A percentile compares a stretch with the other conserved stretches of the same genome.
Conservation (phyloP, 164 flowering plant genomes). For the Malania oleifera region DNA sequence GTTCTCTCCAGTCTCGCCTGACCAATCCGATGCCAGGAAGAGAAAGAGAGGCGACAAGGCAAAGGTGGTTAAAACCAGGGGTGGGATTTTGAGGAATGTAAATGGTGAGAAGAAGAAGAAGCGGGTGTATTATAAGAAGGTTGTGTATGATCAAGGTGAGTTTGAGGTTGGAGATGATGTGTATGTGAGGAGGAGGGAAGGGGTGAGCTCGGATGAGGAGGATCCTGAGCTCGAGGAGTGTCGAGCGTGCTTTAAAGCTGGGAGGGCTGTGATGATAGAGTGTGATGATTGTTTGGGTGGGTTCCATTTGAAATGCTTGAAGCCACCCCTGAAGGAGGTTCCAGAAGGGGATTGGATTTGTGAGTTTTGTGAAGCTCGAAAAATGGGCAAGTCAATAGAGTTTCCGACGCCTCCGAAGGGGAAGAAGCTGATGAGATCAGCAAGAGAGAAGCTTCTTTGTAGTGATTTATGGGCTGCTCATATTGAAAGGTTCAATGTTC, state of each 20-base stretch:
- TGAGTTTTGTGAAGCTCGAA: slow-evolving; percentile 62
- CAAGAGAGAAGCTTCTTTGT: slow-evolving; percentile 84
- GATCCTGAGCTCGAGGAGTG: slow-evolving; percentile 83
- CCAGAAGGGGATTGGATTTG: slow-evolving; percentile 97
- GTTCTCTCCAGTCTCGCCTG: slow-evolving; percentile 27
- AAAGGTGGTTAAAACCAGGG: slow-evolving; percentile 8
- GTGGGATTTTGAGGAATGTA: slow-evolving; percentile 16
- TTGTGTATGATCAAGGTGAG: slow-evolving; percentile 70
- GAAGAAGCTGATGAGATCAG: slow-evolving; percentile 60
- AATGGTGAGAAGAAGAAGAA: slow-evolving; percentile 13
- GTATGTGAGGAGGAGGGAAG: slow-evolving; percentile 88
- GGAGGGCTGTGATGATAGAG: slow-evolving; percentile 71
- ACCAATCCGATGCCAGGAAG: slow-evolving; percentile 21
- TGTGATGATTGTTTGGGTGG: slow-evolving; percentile 92
- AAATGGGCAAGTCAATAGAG: slow-evolving; percentile 44
- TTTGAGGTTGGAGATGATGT: slow-evolving; percentile 83
- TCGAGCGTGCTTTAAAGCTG: slow-evolving; percentile 64
- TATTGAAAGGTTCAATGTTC: slow-evolving; percentile 56
- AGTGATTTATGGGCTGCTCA: slow-evolving; percentile 86
- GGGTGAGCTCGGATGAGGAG: slow-evolving; percentile 68
- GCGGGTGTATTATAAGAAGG: slow-evolving; percentile 62
- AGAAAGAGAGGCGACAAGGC: slow-evolving; percentile 14
- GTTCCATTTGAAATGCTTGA: slow-evolving; percentile 86
- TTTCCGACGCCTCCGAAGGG: slow-evolving; percentile 67
- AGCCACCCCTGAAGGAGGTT: slow-evolving; percentile 72